These are phyloP conservation scores for Penicillium waksmanii DNA, from an alignment of 495 filamentous ascomycete genomes.

Conservation along the genomic window DNA sequence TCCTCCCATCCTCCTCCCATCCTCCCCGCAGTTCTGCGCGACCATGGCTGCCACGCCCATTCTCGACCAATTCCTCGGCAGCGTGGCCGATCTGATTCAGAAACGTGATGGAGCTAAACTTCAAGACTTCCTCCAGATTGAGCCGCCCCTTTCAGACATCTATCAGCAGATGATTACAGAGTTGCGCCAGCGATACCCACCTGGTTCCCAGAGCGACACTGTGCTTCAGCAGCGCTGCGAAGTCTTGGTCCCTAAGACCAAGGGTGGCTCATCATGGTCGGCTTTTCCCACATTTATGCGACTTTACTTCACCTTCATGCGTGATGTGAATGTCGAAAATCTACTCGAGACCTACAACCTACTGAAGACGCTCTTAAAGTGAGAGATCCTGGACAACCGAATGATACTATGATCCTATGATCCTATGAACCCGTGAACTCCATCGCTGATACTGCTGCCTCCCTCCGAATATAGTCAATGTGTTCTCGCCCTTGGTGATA, in stretches of 20 bases:
- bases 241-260: slow-evolving; percentile 59
- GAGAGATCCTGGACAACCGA: slow-evolving; percentile 30
- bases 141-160: slow-evolving; percentile 64
- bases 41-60: slow-evolving; percentile 35
- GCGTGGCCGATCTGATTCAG: slow-evolving; percentile 56
- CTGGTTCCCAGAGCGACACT: slow-evolving; percentile 48
- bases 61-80: slow-evolving; percentile 60
- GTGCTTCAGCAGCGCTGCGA: slow-evolving; percentile 63
- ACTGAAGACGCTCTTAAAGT: slow-evolving; percentile 74
- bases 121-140: slow-evolving; percentile 62
- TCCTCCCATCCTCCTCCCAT: neutral
- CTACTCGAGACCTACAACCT: slow-evolving; percentile 73
- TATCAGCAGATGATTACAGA: slow-evolving; percentile 71
- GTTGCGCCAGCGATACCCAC: slow-evolving; percentile 59
- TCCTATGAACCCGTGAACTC: neutral
- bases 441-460: slow-evolving; percentile 5
- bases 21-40: neutral
- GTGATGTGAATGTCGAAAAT: slow-evolving; percentile 76
- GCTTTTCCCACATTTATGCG: slow-evolving; percentile 77
- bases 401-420: neutral
- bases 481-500: slow-evolving; percentile 78
- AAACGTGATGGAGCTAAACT: slow-evolving; percentile 58
- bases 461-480: slow-evolving; percentile 55
- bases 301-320: slow-evolving; percentile 76
- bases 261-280: slow-evolving; percentile 69